Evolutionary conservation across 768 basidiomycete genomes (phyloP), one percentile per base, ranked within the genome.

Genomic region (Trametes villosa): DNA sequence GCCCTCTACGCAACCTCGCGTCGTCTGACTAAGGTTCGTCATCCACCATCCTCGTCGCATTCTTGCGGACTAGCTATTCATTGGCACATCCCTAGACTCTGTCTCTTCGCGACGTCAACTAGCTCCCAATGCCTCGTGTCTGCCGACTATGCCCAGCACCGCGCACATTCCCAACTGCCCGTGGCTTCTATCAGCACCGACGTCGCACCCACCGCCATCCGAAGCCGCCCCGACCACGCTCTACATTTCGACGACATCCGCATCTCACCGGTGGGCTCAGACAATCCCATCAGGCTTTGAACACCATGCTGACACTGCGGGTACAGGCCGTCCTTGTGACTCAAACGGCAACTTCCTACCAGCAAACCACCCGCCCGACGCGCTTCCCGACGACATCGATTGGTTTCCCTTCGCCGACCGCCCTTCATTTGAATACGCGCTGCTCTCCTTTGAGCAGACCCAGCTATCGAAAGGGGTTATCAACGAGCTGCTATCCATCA

Each of bases 371-470:
- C 47, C 54, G 17, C 68, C 67, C n/a, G 57, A 59, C n/a, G 18
- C 55, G 1, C 53, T 12, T 12, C 42, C 36, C 1, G 47, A 45
- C 7, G 29, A 38, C 1, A 38, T 40, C 9, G 48, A 67, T 33
- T 70, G 62, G 64, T 22, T 29, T 13, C 68, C 68, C 1, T 69
- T 63, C 36, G 20, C 51, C 5, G 51, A 53, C 26, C 47, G 54
- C 1, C 24, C 63, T 7, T 24, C 48, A 1, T 71, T 69, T 27
- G 63, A 71, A 30, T 57, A 50, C 2, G 59, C 67, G 0, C 59
- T 65, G 18, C 24, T 59, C 31, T 1, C 63, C 0, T 54, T 57
- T 17, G 31, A 60, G 15, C 17, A 63, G 20, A 30, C 27, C 2
- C 41, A 44, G 12, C 22, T 46, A 17, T 53, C 60, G 1, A 24